phyloP scores from a whole-genome alignment of 805 yeast genomes.

The Lipomyces orientalis region DNA sequence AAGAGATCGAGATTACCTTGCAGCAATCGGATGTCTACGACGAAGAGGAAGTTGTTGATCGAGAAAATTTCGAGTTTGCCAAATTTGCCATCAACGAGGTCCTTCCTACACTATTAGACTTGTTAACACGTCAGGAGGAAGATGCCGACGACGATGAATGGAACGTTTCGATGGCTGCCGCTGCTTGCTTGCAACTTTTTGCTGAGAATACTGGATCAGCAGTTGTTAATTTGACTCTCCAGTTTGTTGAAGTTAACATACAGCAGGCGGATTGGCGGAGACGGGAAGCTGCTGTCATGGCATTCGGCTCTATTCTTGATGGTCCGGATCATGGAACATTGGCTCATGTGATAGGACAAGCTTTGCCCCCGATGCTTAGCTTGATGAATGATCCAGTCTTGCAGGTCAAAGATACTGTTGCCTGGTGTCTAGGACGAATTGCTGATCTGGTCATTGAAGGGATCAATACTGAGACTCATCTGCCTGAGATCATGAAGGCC shows the following conservation, averaged over 20 bases:
- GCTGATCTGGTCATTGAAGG: constrained; percentile 85
- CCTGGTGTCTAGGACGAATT: constrained; percentile 97
- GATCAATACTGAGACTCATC: constrained; percentile 65
- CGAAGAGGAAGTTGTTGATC: constrained; percentile 52
- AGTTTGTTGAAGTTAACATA: constrained; percentile 80
- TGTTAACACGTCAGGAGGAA: constrained; percentile 87
- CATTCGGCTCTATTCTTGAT: constrained; percentile 94
- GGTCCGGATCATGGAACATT: constrained; percentile 62
- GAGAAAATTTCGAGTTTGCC: constrained; percentile 78
- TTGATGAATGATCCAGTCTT: constrained; percentile 76
- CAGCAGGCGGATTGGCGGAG: constrained; percentile 71
- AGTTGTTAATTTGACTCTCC: constrained; percentile 82
- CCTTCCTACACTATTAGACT: constrained; percentile 78
- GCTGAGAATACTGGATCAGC: constrained; percentile 88
- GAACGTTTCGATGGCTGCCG: constrained; percentile 99
- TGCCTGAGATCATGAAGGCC: constrained; percentile 76
- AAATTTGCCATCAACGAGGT: constrained; percentile 81
- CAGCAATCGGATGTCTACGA: constrained; percentile 48
- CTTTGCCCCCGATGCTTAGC: constrained; percentile 75
- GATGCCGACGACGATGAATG: constrained; percentile 91
- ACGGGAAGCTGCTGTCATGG: constrained; percentile 98
- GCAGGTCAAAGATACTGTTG: constrained; percentile 94
- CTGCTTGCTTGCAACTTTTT: constrained; percentile 91
- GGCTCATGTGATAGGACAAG: constrained; percentile 73
- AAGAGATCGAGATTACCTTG: constrained; percentile 79